Percentiles rank a stretch among this genome's conserved stretches.
Conservation (phyloP, 169 alveolate species). For the Plasmodium knowlesi region DNA sequence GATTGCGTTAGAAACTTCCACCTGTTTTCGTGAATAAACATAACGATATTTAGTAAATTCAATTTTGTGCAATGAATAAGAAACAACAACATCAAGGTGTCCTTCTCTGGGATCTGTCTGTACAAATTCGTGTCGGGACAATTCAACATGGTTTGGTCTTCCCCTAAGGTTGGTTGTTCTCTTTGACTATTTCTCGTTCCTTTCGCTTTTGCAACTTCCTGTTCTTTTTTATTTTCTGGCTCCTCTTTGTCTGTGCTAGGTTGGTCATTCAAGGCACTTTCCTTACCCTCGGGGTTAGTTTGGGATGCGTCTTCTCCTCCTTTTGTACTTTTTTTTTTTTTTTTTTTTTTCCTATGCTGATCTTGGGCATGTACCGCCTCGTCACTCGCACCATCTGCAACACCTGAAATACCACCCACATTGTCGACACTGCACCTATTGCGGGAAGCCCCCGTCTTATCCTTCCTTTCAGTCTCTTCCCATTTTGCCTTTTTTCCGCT, state of each 20-base stretch:
- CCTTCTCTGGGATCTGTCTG: slow-evolving; percentile 20
- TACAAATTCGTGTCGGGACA: not conserved
- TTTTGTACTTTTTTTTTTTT: not conserved
- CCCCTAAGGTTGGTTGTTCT: not conserved
- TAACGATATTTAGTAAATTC: slow-evolving; percentile 40
- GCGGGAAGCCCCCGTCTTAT: not conserved
- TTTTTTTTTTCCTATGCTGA: not conserved
- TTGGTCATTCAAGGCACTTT: not conserved
- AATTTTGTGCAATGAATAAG: slow-evolving; percentile 52
- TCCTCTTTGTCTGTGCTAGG: not conserved
- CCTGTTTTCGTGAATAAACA: slow-evolving; percentile 46
- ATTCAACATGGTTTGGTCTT: not conserved
- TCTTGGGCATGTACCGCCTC: not conserved
- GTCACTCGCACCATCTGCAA: not conserved
- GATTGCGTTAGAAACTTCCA: slow-evolving; percentile 10
- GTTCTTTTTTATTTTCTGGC: not conserved
- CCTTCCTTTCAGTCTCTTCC: slow-evolving; percentile 3
- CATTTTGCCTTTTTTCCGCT: slow-evolving; percentile 3
- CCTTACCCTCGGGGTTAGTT: not conserved
- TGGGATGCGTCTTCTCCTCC: not conserved
- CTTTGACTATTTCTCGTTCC: not conserved
- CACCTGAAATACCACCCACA: not conserved
- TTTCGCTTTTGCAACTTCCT: not conserved
- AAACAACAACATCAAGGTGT: slow-evolving; percentile 32
- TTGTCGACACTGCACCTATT: not conserved